Evolutionary conservation across 2,329 filamentous ascomycete genomes (phyloP).

Genomic region (Botrytis fabae): DNA sequence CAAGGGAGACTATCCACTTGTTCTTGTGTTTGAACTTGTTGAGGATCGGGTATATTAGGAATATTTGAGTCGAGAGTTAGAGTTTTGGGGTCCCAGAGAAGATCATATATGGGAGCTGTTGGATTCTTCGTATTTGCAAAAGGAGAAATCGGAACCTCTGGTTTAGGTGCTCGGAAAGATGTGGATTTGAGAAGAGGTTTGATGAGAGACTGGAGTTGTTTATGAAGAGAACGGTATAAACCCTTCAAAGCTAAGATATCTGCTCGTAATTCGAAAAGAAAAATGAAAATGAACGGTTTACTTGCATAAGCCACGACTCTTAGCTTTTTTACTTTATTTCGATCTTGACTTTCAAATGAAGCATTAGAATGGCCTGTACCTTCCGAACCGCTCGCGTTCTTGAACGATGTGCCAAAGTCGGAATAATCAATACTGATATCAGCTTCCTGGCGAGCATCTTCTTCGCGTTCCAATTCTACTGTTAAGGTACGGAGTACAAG

Average conservation of each 20-base stretch:
- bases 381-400: constrained; percentile 30
- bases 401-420: constrained; percentile 23
- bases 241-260: constrained; percentile 56
- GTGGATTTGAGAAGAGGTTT: constrained; percentile 59
- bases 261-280: constrained; percentile 67
- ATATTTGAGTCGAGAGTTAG: constrained; percentile 63
- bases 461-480: constrained; percentile 58
- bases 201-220: constrained; percentile 59
- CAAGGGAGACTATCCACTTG: constrained; percentile 44
- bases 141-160: constrained; percentile 37
- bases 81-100: constrained; percentile 60
- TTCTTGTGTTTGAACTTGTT: constrained; percentile 34
- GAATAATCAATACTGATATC: constrained; percentile 50
- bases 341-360: constrained; percentile 50
- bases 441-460: constrained; percentile 45
- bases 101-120: constrained; percentile 54
- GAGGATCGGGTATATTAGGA: constrained; percentile 61
- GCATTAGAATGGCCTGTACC: constrained; percentile 31
- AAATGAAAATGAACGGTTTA: constrained; percentile 74
- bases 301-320: constrained; percentile 73
- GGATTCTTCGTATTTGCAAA: constrained; percentile 23
- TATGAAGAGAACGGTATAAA: constrained; percentile 60
- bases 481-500: constrained; percentile 66
- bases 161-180: constrained; percentile 55
- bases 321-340: constrained; percentile 57